Base-by-base conservation (phyloP, 352 stramenopile species). In the Elongisporangium prolatum region DNA sequence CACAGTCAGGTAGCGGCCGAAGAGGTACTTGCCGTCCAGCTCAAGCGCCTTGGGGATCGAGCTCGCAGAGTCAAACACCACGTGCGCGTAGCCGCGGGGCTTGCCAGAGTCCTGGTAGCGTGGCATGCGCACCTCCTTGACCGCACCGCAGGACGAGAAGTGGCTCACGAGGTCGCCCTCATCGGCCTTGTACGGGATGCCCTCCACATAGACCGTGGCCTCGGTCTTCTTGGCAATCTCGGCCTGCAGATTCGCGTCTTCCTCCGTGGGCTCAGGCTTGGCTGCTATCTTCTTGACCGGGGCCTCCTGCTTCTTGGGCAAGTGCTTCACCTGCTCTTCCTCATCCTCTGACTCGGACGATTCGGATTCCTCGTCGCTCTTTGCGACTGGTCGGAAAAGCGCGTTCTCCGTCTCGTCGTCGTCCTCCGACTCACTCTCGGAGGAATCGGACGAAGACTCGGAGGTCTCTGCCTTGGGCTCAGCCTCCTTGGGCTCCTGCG, bases 111-210 rank as follows among this genome's bases (percentile, higher is more conserved):
- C 92, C 59, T 98, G 91, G 64, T 89, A 90, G 14, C 87, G 87
- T 7, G 97, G 94, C 64, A 99, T 84, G n/a, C 96, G 88, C 52
- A 99, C 68, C 57, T 98, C 88, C 55, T 93, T 74, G 54, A 99
- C 86, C n/a, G 91, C 84, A 10, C 85, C 77, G 57, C 86, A 97
- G 14, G 72, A 72, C 16, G 82, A 75, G 50, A 98, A 97, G 67
- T 98, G 96, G 6, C 68, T 86, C 37, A 91, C 84, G 10, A 99
- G 64, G 59, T 98, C 85, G 14, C 96, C 82, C 62, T 97, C 91
- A 49, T 79, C 89, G 5, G 81, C 84, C 52, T 88, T 83, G 77
- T 98, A 99, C 40, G 96, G 91, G 48, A 99, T 96, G 21, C 97
- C 96, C 74, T 98, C 93, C 40, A 98, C 86, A 70, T 98, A 98